A percentile compares a stretch with the other conserved stretches of the same genome.
phyloP scores from a whole-genome alignment of 2,329 filamentous ascomycete species.

The Rhynchosporium graminicola region DNA sequence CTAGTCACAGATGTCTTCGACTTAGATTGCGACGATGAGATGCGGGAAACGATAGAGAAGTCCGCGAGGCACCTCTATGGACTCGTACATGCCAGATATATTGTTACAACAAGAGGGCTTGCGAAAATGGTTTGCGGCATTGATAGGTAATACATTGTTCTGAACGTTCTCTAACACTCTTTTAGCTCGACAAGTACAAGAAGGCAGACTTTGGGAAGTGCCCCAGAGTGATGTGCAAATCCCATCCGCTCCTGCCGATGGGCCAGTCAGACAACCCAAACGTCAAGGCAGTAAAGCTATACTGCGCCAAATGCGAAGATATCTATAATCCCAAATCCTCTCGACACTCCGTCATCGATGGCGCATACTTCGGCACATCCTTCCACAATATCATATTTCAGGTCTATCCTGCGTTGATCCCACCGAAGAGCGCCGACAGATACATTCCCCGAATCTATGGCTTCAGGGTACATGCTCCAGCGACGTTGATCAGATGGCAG shows the following conservation, averaged over 20 bases:
- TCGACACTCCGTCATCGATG: slow-evolving; percentile 91
- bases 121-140: slow-evolving; percentile 83
- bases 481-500: slow-evolving; percentile 90
- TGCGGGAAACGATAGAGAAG: slow-evolving; percentile 97
- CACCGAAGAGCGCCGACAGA: slow-evolving; percentile 79
- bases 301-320: slow-evolving; percentile 96
- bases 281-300: slow-evolving; percentile 90
- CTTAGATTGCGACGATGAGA: slow-evolving; percentile 96
- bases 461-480: slow-evolving; percentile 90
- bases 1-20: slow-evolving; percentile 98
- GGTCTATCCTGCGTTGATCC: slow-evolving; percentile 89
- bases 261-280: slow-evolving; percentile 88
- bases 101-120: slow-evolving; percentile 90
- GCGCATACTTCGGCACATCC: slow-evolving; percentile 95
- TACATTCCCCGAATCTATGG: slow-evolving; percentile 92
- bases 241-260: slow-evolving; percentile 91
- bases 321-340: slow-evolving; percentile 99
- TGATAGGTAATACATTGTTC: neutral
- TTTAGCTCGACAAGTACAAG: slow-evolving; percentile 96
- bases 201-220: slow-evolving; percentile 98
- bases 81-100: slow-evolving; percentile 92
- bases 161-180: slow-evolving; percentile 25
- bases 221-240: slow-evolving; percentile 91
- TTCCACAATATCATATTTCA: slow-evolving; percentile 99
- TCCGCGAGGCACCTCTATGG: slow-evolving; percentile 94